phyloP scores from a whole-genome alignment of 139 green algal species.

The Haematococcus lacustris region DNA sequence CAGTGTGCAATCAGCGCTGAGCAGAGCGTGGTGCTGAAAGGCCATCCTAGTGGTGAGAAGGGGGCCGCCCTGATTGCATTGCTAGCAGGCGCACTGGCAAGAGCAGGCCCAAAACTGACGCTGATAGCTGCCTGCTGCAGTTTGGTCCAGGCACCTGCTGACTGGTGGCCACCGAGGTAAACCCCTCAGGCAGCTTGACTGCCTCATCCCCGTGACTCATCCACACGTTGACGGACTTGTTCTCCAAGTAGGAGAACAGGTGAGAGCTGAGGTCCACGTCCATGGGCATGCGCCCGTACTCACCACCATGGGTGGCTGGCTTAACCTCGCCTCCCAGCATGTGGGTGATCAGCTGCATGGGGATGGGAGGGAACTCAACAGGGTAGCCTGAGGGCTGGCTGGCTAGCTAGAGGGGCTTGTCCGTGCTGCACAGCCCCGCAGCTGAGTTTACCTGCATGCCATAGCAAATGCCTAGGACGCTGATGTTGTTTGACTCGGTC shows the following conservation, averaged over 20 bases:
- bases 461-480: slow-evolving; percentile 98
- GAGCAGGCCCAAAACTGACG: too few species aligned
- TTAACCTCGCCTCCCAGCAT: slow-evolving; percentile 77
- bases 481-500: slow-evolving; percentile 46
- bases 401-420: too few species aligned
- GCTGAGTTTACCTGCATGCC: slow-evolving; percentile 92
- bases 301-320: slow-evolving; percentile 56
- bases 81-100: too few species aligned
- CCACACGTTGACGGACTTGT: slow-evolving; percentile 72
- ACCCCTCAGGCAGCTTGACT: slow-evolving; percentile 78
- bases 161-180: slow-evolving; percentile 67
- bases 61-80: background rate
- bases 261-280: slow-evolving; percentile 41
- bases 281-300: slow-evolving; percentile 96
- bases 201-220: slow-evolving; percentile 97
- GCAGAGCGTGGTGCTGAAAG: too few species aligned
- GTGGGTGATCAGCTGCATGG: slow-evolving; percentile 36
- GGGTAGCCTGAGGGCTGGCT: too few species aligned
- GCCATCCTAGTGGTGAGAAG: background rate
- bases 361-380: too few species aligned
- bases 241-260: slow-evolving; percentile 56
- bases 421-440: too few species aligned
- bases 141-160: slow-evolving; percentile 64
- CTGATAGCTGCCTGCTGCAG: too few species aligned
- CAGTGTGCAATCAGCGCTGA: too few species aligned